Percentiles rank a stretch among this genome's conserved stretches.
Conservation (phyloP, 306 rosid genomes). For the Bauhinia variegata region DNA sequence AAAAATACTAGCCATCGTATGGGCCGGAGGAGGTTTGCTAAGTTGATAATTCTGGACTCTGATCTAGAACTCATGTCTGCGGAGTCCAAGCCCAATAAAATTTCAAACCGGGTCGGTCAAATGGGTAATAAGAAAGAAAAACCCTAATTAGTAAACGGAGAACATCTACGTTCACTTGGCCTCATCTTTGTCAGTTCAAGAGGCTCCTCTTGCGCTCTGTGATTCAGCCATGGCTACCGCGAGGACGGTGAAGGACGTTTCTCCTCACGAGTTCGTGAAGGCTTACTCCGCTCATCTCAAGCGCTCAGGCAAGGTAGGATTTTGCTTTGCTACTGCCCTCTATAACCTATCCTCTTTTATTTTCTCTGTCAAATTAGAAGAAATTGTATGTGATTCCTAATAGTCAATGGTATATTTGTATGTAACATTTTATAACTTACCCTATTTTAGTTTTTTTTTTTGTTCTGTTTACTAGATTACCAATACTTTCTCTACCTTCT, state of each 20-base stretch:
- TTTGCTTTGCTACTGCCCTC: background rate
- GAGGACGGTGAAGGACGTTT: conserved; percentile 68
- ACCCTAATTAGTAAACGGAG: background rate
- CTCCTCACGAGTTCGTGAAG: conserved; percentile 77
- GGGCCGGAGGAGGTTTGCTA: too few relatives aligned
- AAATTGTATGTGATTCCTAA: too few relatives aligned
- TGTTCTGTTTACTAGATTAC: background rate
- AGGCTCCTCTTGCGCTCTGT: background rate
- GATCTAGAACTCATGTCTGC: too few relatives aligned
- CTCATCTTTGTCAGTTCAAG: background rate
- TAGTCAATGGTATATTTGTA: too few relatives aligned
- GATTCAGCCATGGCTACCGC: conserved; percentile 47
- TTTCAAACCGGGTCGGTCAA: background rate
- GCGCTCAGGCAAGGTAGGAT: conserved; percentile 61
- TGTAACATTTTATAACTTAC: background rate
- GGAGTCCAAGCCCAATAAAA: too few relatives aligned
- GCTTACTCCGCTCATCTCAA: conserved; percentile 75
- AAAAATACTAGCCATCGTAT: too few relatives aligned
- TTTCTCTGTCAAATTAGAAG: background rate
- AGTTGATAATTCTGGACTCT: too few relatives aligned
- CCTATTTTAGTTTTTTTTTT: background rate
- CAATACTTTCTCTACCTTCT: background rate
- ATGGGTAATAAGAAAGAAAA: background rate
- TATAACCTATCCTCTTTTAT: background rate
- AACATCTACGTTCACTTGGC: background rate